A percentile compares a stretch with the other conserved stretches of the same genome.
These are phyloP conservation scores for Lepiota venenata DNA, from an alignment of 768 basidiomycete species.

Conservation along the genomic window DNA sequence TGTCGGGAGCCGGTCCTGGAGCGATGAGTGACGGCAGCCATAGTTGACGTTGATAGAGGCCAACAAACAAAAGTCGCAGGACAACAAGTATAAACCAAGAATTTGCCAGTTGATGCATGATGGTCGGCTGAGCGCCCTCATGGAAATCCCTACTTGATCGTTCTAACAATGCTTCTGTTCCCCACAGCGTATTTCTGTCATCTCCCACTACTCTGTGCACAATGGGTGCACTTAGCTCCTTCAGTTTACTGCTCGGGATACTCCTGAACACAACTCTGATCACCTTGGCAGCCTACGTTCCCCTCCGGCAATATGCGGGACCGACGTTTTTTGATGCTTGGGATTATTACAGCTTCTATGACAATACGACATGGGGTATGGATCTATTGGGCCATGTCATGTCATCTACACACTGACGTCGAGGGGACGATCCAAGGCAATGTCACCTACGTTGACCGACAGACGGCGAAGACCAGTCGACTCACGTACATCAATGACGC, in stretches of 20 bases:
- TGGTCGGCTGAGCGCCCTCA: neutral
- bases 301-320: slow-evolving; percentile 14
- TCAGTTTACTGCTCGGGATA: neutral
- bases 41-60: neutral
- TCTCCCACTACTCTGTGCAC: neutral
- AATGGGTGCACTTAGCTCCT: neutral
- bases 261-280: neutral
- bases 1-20: slow-evolving; percentile 1
- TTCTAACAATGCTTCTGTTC: slow-evolving; percentile 1
- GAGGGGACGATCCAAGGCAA: slow-evolving; percentile 42
- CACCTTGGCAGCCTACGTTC: slow-evolving; percentile 8
- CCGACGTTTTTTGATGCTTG: slow-evolving; percentile 15
- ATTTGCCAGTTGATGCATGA: neutral
- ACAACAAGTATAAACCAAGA: neutral
- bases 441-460: slow-evolving; percentile 52
- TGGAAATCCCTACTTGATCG: neutral
- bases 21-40: neutral
- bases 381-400: neutral
- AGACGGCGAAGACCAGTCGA: slow-evolving; percentile 40
- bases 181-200: neutral
- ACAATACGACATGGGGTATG: slow-evolving; percentile 18
- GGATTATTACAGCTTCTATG: slow-evolving; percentile 12
- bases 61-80: neutral
- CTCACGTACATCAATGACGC: slow-evolving; percentile 59
- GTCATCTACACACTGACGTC: slow-evolving; percentile 1